Evolutionary conservation across 192 early-diverging fungal species (phyloP), one percentile per base, ranked within the genome.

Genomic region (Geranomyces variabilis): DNA sequence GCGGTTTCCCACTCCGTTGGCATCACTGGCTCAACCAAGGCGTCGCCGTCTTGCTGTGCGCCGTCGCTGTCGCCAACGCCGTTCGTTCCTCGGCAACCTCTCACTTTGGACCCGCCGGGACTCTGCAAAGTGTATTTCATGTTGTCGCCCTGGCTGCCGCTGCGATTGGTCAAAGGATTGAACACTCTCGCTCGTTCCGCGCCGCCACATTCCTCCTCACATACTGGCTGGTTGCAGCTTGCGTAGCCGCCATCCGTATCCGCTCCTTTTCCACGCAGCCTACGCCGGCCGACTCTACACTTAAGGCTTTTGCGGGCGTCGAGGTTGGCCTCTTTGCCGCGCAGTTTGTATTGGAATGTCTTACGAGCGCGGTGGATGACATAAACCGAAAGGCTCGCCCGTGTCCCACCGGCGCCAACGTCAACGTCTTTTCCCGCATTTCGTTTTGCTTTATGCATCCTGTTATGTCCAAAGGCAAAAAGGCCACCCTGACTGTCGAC

Each of bases 391-490:
- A 34, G 26, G 57, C 22, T 5, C 57, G 61, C 4, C 75, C 75
- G 36, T 41, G 41, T 7, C 75, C 75, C 21, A 41, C 70, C 10
- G 75, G 75, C 33, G 59, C 51, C 24, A 77, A 72, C 64, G 63
- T 72, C 7, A 77, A 77, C 47, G 70, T 77, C 15, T 77, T 77
- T 67, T 44, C 75, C 6, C 62, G 75, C 28, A 24, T 77, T 4
- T 66, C 75, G 6, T 77, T 71, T 41, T 66, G 56, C 69, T 72
- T 72, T 46, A 72, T 77, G 62, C 75, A 77, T 48, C 56, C 62
- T 0, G 45, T 77, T 17, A 36, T 77, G 61, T 34, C 63, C 19
- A 24, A 17, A 3, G 75, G 75, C 22, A 30, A 46, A n/a, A 59
- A 62, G 44, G 45, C 36, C 21, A 44, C 45, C 10, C 64, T 77